phyloP scores from a whole-genome alignment of 352 stramenopile species.

The Phytopythium sindhum region DNA sequence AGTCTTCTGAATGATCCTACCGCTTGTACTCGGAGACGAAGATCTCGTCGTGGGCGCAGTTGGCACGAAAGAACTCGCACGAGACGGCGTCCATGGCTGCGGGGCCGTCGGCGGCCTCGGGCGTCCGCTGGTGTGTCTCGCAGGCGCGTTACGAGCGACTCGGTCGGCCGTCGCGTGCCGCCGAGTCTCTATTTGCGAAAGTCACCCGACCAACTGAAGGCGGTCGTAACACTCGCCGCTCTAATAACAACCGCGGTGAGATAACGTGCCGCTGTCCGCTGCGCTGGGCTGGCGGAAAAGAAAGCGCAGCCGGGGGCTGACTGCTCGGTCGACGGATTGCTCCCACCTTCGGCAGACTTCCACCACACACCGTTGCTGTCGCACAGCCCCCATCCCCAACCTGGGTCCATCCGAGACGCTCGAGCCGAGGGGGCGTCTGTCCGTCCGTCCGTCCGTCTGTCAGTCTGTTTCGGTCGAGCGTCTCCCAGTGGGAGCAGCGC shows the following conservation, averaged over 20 bases:
- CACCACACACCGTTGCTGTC: slow-evolving; percentile 3
- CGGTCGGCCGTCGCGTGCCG: not conserved
- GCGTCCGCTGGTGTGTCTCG: not conserved
- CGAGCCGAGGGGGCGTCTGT: not conserved
- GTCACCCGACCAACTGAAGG: not conserved
- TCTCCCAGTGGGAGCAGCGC: not conserved
- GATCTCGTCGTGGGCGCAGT: slow-evolving; percentile 35
- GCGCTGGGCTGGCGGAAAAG: not conserved
- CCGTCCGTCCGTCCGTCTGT: not conserved
- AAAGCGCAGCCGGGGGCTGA: not conserved
- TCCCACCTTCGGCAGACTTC: not conserved
- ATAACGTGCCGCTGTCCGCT: no score
- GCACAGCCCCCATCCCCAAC: not conserved
- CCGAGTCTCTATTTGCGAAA: not conserved
- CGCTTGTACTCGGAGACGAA: slow-evolving; percentile 63
- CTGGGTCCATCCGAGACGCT: not conserved
- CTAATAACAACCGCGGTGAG: no score
- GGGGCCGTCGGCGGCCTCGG: not conserved
- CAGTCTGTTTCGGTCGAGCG: not conserved
- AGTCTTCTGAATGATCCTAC: slow-evolving; percentile 16
- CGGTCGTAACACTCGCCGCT: no score
- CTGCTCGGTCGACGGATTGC: not conserved
- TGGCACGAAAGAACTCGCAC: slow-evolving; percentile 38
- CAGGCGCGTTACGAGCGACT: not conserved
- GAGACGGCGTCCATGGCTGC: slow-evolving; percentile 23